A percentile compares a stretch with the other conserved stretches of the same genome.
phyloP scores from a whole-genome alignment of 169 alveolate species.

The Sarcocystis neurona region DNA sequence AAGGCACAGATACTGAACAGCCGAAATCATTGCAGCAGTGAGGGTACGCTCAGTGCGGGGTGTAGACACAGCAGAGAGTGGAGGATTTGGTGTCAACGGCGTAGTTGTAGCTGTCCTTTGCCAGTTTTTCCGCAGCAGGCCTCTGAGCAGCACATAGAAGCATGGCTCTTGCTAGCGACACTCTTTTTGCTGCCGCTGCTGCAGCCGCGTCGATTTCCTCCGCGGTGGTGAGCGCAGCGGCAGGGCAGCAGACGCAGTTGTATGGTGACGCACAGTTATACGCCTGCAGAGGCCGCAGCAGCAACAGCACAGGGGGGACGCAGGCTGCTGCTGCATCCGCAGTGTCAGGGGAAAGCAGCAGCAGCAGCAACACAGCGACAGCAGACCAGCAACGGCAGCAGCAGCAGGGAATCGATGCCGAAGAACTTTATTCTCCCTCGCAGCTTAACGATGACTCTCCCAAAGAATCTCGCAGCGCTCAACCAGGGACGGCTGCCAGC shows the following conservation, averaged over 20 bases:
- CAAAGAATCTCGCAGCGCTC: not conserved
- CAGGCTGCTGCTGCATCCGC: not conserved
- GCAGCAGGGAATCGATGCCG: not conserved
- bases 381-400: not conserved
- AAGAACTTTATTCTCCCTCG: not conserved
- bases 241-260: not conserved
- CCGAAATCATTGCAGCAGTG: no score
- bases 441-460: not conserved
- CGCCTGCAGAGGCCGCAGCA: not conserved
- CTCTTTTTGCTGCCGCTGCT: no score
- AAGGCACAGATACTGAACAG: no score
- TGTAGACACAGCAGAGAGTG: no score
- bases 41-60: no score
- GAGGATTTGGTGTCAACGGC: no score
- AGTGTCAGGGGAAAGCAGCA: not conserved
- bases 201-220: no score
- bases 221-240: not conserved
- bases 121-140: no score
- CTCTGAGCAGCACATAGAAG: no score
- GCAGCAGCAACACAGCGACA: not conserved
- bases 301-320: no score
- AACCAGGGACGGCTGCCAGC: not conserved
- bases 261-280: not conserved
- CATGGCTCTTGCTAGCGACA: no score
- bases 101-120: no score